Conservation (phyloP, 2,329 filamentous ascomycete species). For the Fusarium zealandicum region DNA sequence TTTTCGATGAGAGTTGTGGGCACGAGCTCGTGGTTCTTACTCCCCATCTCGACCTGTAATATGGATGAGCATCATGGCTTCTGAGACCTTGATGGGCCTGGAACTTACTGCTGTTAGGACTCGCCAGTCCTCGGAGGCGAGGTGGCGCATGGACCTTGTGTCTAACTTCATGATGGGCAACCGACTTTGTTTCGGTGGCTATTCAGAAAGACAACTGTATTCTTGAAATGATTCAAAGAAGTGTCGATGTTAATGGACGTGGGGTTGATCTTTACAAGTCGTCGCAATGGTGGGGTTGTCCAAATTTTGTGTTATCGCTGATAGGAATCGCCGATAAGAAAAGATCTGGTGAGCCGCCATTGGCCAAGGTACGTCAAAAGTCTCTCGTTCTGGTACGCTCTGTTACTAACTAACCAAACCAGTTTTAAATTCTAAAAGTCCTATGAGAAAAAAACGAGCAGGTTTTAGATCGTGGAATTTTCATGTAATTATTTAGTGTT, state of each 20-base stretch:
- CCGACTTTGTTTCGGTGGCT: not conserved
- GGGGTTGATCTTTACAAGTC: constrained; percentile 32
- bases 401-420: too few relatives aligned
- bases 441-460: too few relatives aligned
- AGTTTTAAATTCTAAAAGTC: too few relatives aligned
- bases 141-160: constrained; percentile 89
- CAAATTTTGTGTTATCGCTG: constrained; percentile 35
- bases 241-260: constrained; percentile 4
- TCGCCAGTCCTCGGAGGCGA: constrained; percentile 92
- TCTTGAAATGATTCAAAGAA: too few relatives aligned
- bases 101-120: constrained; percentile 84
- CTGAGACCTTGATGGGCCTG: constrained; percentile 45
- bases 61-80: constrained; percentile 38
- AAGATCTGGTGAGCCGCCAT: not conserved
- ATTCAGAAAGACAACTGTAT: not conserved
- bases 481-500: too few relatives aligned
- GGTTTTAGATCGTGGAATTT: too few relatives aligned
- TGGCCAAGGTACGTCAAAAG: too few relatives aligned
- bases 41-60: constrained; percentile 84
- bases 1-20: constrained; percentile 88
- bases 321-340: constrained; percentile 41
- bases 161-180: constrained; percentile 85
- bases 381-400: too few relatives aligned
- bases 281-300: constrained; percentile 40
- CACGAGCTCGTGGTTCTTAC: constrained; percentile 96